Percentiles rank a stretch among this genome's conserved stretches.
Evolutionary conservation across 2,329 filamentous ascomycete species (phyloP).

Genomic region (Trichoderma asperellum): DNA sequence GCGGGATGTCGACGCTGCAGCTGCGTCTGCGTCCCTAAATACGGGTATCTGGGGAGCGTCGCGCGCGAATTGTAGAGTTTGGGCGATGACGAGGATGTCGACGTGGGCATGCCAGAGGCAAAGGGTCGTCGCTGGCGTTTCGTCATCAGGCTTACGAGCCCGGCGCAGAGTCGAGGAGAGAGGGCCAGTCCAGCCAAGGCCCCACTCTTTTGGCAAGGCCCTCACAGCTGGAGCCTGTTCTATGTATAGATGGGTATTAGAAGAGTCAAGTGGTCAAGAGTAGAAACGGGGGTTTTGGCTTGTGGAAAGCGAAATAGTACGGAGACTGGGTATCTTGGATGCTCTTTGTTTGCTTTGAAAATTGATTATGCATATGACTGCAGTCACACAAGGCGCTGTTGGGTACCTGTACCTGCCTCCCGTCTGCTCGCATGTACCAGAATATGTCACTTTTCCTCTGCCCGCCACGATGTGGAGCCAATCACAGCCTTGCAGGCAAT

Average conservation of each 20-base stretch:
- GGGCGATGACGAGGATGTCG: not conserved
- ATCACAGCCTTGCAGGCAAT: constrained; percentile 29
- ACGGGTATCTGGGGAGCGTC: not conserved
- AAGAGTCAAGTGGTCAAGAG: not conserved
- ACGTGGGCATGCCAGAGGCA: constrained; percentile 10
- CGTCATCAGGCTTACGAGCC: constrained; percentile 30
- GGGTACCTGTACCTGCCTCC: not conserved
- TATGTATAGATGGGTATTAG: not conserved
- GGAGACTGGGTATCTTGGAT: not conserved
- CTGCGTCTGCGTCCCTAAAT: not conserved
- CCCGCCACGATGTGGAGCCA: constrained; percentile 17
- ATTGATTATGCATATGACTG: not conserved
- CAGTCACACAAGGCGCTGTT: not conserved
- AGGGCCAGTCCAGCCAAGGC: constrained; percentile 10
- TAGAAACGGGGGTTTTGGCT: not conserved
- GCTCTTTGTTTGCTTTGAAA: not conserved
- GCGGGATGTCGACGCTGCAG: constrained; percentile 1
- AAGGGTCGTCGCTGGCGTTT: constrained; percentile 25
- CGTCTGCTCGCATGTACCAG: not conserved
- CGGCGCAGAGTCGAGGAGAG: constrained; percentile 18
- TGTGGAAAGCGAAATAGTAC: not conserved
- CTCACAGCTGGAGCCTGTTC: constrained; percentile 4
- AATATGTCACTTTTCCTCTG: not conserved
- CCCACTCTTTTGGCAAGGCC: constrained; percentile 21
- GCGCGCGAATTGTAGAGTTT: constrained; percentile 3